A percentile compares a stretch with the other conserved stretches of the same genome.
These are phyloP conservation scores for Lathyrus tuberosus DNA, from an alignment of 306 rosid species.

Conservation along the genomic window DNA sequence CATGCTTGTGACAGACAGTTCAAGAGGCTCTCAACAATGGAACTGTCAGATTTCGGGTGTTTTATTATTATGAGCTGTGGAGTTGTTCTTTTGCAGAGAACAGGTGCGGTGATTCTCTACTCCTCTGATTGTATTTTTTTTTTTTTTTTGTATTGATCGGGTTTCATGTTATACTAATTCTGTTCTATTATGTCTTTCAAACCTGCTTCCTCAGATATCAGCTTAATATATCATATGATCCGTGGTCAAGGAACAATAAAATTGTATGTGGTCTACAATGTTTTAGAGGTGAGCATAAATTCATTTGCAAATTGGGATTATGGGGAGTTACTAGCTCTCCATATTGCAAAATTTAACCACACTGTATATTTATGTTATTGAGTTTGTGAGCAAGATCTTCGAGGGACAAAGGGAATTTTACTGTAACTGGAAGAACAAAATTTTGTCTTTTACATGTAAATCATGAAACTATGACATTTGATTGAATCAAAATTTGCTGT, in stretches of 20 bases:
- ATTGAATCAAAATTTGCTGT: conserved; percentile 4
- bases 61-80: conserved; percentile 83
- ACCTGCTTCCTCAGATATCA: conserved; percentile 68
- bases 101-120: conserved; percentile 56
- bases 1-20: conserved; percentile 88
- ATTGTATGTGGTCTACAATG: conserved; percentile 92
- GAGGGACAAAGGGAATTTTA: conserved; percentile 12
- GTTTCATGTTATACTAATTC: conserved; percentile 34
- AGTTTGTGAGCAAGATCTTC: conserved; percentile 27
- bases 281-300: conserved; percentile 76
- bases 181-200: conserved; percentile 18
- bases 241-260: conserved; percentile 99
- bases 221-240: conserved; percentile 98
- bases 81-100: conserved; percentile 78
- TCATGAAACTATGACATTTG: conserved; percentile 26
- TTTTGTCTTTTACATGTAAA: conserved; percentile 19
- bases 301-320: conserved; percentile 30
- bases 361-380: conserved; percentile 13
- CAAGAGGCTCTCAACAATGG: conserved; percentile 81
- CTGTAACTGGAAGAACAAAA: conserved; percentile 19
- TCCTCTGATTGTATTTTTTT: conserved; percentile 15
- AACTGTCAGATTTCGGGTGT: conserved; percentile 88
- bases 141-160: conserved; percentile 22
- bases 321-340: conserved; percentile 19
- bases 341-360: conserved; percentile 30